Evolutionary conservation across 192 early-diverging fungal genomes (phyloP).

Genomic region (Paraglomus brasilianum): DNA sequence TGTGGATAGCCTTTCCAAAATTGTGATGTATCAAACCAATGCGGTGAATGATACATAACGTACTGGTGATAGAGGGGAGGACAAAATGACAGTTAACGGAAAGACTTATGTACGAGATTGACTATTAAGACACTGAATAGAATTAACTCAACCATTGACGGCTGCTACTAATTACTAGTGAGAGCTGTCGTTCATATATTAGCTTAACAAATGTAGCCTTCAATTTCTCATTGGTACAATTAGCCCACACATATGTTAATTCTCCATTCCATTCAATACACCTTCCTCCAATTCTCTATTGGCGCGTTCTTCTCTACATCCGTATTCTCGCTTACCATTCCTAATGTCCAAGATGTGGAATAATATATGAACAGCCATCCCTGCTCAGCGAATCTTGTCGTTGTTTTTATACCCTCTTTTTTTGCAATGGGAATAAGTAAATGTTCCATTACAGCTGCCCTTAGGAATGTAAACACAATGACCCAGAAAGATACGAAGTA

Average conservation of each 20-base stretch:
- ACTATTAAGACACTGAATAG: background rate
- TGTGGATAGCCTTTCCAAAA: slow-evolving; percentile 77
- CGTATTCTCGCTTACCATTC: slow-evolving; percentile 48
- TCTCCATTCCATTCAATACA: background rate
- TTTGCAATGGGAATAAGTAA: slow-evolving; percentile 46
- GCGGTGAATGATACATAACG: slow-evolving; percentile 63
- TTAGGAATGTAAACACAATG: slow-evolving; percentile 60
- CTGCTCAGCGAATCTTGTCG: slow-evolving; percentile 69
- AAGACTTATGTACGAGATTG: background rate
- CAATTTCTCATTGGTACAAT: background rate
- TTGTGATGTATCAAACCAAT: slow-evolving; percentile 70
- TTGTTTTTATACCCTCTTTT: slow-evolving; percentile 41
- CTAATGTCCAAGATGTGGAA: slow-evolving; percentile 56
- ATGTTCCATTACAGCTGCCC: slow-evolving; percentile 57
- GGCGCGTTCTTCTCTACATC: background rate
- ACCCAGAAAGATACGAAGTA: slow-evolving; percentile 67
- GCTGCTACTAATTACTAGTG: background rate
- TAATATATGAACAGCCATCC: slow-evolving; percentile 70
- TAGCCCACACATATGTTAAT: background rate
- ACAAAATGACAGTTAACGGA: background rate
- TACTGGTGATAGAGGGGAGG: slow-evolving; percentile 35
- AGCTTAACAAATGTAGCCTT: background rate
- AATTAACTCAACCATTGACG: background rate
- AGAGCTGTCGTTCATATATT: background rate
- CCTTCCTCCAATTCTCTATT: background rate